A percentile compares a stretch with the other conserved stretches of the same genome.
phyloP scores from a whole-genome alignment of 495 filamentous ascomycete genomes.

The Pyrenula massariospora region DNA sequence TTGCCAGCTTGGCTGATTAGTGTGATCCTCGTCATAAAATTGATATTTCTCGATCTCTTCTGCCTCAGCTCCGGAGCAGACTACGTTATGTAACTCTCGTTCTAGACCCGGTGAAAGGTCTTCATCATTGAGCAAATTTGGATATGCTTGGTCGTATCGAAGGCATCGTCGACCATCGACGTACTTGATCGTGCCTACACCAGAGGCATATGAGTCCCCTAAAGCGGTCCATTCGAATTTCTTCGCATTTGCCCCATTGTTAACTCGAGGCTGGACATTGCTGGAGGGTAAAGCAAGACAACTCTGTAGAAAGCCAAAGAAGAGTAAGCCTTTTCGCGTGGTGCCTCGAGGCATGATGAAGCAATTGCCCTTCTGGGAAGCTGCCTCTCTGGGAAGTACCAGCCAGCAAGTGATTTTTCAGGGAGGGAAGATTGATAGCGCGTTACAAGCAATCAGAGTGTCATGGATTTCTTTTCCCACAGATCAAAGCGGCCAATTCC shows the following conservation, averaged over 20 bases:
- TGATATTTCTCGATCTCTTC: constrained; percentile 1
- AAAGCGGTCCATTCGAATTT: background rate
- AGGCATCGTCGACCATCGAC: constrained; percentile 3
- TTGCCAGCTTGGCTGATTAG: background rate
- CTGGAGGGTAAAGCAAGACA: background rate
- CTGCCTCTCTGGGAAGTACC: too few species aligned
- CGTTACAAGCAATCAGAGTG: too few species aligned
- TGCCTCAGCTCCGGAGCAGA: background rate
- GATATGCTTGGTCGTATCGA: constrained; percentile 1
- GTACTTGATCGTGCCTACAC: background rate
- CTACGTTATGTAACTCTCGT: constrained; percentile 1
- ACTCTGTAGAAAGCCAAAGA: background rate
- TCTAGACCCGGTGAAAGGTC: background rate
- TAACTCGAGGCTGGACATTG: background rate
- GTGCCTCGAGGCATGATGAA: too few species aligned
- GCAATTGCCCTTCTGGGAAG: too few species aligned
- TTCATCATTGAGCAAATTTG: background rate
- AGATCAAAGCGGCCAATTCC: too few species aligned
- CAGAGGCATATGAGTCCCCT: constrained; percentile 1
- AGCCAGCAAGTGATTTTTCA: too few species aligned
- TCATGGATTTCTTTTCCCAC: too few species aligned
- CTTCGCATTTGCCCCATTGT: background rate
- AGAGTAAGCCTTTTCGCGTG: background rate
- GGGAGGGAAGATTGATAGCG: too few species aligned
- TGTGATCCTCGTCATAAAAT: constrained; percentile 2